Evolutionary conservation across 2,329 filamentous ascomycete species (phyloP).

Genomic region (Alternaria ethzedia): DNA sequence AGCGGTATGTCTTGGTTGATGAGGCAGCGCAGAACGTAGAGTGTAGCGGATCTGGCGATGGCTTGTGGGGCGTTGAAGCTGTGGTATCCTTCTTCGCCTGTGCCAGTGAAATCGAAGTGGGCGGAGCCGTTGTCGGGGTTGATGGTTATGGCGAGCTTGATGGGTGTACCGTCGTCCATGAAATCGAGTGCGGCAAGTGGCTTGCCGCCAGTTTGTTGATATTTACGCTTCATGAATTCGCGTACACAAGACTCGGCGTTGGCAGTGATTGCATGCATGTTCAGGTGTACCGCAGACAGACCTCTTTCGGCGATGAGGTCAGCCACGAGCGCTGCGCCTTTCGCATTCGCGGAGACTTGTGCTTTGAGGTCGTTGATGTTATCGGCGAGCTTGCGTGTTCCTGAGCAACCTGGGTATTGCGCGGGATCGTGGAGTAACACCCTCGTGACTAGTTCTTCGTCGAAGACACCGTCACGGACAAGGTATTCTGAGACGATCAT

Average conservation of each 20-base stretch:
- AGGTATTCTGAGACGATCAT: conserved; percentile 53
- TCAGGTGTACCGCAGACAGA: background rate
- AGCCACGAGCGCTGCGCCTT: conserved; percentile 45
- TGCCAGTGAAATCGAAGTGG: conserved; percentile 52
- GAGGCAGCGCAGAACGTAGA: conserved; percentile 38
- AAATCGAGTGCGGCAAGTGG: background rate
- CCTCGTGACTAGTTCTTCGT: background rate
- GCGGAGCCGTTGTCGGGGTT: conserved; percentile 17
- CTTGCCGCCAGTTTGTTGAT: background rate
- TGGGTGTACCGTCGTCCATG: background rate
- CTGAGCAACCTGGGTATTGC: conserved; percentile 39
- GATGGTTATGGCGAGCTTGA: background rate
- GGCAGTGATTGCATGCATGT: background rate
- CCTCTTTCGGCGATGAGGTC: conserved; percentile 45
- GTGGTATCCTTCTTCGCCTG: conserved; percentile 43
- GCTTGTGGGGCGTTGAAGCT: conserved; percentile 49
- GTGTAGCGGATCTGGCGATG: conserved; percentile 44
- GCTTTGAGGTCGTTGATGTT: conserved; percentile 48
- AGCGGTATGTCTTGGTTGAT: conserved; percentile 42
- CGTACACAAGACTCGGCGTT: background rate
- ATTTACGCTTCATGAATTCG: background rate
- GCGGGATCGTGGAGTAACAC: conserved; percentile 24
- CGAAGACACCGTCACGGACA: conserved; percentile 33
- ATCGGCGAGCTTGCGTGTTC: conserved; percentile 40
- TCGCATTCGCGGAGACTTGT: conserved; percentile 43